Evolutionary conservation across 768 basidiomycete genomes (phyloP).

Genomic region (Xerocomellus chrysenteron): DNA sequence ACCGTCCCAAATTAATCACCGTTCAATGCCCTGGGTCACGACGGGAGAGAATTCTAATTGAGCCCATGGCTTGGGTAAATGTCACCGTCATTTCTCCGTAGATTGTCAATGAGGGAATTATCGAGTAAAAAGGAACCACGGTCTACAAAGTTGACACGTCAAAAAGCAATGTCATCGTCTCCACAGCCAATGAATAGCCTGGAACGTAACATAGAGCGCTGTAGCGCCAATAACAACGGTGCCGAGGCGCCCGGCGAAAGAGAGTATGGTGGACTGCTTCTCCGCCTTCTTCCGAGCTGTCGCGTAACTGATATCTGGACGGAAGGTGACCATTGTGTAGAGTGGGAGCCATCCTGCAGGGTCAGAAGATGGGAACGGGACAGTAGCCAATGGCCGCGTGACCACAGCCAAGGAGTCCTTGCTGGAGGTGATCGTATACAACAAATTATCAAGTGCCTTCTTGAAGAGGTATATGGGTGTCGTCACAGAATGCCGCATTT

Average conservation of each 20-base stretch:
- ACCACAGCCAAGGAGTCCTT: conserved; percentile 47
- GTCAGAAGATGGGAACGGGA: conserved; percentile 57
- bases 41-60: conserved; percentile 21
- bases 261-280: conserved; percentile 66
- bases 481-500: conserved; percentile 93
- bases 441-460: conserved; percentile 74
- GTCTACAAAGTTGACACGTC: conserved; percentile 32
- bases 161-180: conserved; percentile 14
- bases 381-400: conserved; percentile 44
- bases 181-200: conserved; percentile 21
- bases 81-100: conserved; percentile 20
- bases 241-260: conserved; percentile 48
- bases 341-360: conserved; percentile 86
- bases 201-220: conserved; percentile 37
- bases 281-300: conserved; percentile 69
- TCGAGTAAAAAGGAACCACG: conserved; percentile 27
- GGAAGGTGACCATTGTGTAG: conserved; percentile 98
- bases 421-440: conserved; percentile 61
- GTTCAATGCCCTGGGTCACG: conserved; percentile 24
- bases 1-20: conserved; percentile 36
- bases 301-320: conserved; percentile 91
- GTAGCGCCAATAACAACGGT: conserved; percentile 42
- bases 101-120: conserved; percentile 25
- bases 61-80: conserved; percentile 18
- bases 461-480: conserved; percentile 77